Evolutionary conservation across 805 yeast species (phyloP).

Genomic region (Yarrowia osloensis): DNA sequence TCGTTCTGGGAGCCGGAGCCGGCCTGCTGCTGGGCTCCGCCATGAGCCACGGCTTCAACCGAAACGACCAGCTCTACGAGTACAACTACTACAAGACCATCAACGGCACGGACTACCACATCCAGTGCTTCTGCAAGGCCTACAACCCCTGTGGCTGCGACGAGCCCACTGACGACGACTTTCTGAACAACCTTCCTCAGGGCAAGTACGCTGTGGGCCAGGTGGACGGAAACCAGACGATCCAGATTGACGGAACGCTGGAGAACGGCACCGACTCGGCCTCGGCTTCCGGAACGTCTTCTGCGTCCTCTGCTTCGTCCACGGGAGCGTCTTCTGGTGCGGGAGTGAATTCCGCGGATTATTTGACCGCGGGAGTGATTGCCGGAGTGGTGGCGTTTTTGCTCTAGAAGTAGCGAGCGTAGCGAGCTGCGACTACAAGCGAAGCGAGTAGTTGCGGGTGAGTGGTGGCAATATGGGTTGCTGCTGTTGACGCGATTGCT

Average conservation of each 20-base stretch:
- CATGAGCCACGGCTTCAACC: constrained; percentile 21
- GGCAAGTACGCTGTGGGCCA: constrained; percentile 17
- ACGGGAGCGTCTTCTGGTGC: not conserved
- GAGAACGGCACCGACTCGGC: constrained; percentile 29
- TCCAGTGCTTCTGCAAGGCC: constrained; percentile 35
- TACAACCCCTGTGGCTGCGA: constrained; percentile 36
- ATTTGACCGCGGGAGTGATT: constrained; percentile 2
- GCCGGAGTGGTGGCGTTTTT: not conserved
- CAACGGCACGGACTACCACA: constrained; percentile 35
- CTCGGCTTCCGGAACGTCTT: not conserved
- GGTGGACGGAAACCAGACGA: constrained; percentile 24
- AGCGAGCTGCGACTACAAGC: too few species aligned
- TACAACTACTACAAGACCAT: constrained; percentile 34
- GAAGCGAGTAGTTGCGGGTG: too few species aligned
- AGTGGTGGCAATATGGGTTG: too few species aligned
- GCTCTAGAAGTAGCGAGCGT: not conserved
- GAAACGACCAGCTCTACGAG: constrained; percentile 32
- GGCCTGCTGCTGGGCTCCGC: constrained; percentile 12
- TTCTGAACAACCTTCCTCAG: constrained; percentile 33
- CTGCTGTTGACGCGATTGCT: too few species aligned
- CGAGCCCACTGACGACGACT: constrained; percentile 26
- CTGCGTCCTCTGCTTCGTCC: not conserved
- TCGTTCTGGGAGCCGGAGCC: constrained; percentile 28
- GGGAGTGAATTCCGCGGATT: not conserved
- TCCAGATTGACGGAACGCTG: constrained; percentile 35